These are phyloP conservation scores for Fusarium secorum DNA, from an alignment of 2,329 filamentous ascomycete species.

Conservation along the genomic window DNA sequence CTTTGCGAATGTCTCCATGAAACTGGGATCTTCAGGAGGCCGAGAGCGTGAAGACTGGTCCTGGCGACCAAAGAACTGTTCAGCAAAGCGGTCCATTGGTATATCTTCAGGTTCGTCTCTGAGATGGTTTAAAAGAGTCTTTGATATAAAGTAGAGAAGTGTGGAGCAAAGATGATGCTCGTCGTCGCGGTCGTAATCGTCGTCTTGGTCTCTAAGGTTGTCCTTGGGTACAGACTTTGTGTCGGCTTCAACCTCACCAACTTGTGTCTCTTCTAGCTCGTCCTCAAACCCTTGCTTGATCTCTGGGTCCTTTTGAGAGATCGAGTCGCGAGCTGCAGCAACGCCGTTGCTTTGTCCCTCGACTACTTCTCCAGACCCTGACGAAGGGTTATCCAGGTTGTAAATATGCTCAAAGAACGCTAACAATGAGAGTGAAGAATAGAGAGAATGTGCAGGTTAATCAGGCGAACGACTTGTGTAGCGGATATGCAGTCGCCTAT, in stretches of 20 bases:
- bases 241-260: conserved; percentile 3
- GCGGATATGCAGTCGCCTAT: conserved; percentile 24
- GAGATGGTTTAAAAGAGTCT: conserved; percentile 26
- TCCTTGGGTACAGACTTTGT: neutral
- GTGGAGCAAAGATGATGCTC: conserved; percentile 32
- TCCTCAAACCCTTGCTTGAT: neutral
- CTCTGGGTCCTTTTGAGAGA: conserved; percentile 7
- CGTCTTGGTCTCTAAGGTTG: neutral
- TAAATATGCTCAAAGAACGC: neutral
- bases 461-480: conserved; percentile 13
- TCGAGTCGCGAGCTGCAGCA: conserved; percentile 26
- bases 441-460: neutral
- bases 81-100: conserved; percentile 37
- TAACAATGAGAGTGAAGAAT: neutral
- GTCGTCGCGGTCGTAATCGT: conserved; percentile 31
- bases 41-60: conserved; percentile 16
- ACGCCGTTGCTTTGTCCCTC: conserved; percentile 20
- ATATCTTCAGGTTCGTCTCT: neutral
- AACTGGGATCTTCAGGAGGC: conserved; percentile 26
- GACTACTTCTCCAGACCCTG: conserved; percentile 17
- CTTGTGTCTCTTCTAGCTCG: neutral
- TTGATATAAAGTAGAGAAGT: conserved; percentile 35
- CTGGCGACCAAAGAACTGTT: conserved; percentile 36
- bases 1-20: conserved; percentile 37
- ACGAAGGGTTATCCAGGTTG: conserved; percentile 24